Evolutionary conservation across 164 flowering plant genomes (phyloP).

Genomic region (Amborella trichopoda): DNA sequence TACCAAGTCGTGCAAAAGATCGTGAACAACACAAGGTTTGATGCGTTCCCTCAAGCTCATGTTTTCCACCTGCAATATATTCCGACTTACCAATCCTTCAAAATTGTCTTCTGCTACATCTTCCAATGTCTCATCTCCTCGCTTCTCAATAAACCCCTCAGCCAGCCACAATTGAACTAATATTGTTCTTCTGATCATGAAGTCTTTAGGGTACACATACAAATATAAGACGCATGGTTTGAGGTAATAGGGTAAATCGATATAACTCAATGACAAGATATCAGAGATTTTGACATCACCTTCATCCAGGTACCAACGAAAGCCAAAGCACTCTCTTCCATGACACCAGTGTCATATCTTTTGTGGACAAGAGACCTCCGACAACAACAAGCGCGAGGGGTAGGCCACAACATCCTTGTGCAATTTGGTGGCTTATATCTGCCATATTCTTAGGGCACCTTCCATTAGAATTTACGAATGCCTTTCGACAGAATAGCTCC

Average conservation of each 20-base stretch:
- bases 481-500: constrained; percentile 2
- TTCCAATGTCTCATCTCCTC: neutral
- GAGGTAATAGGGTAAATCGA: neutral
- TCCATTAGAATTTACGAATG: no score
- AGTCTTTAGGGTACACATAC: neutral
- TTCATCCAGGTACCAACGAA: neutral
- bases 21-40: neutral
- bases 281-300: neutral
- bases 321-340: neutral
- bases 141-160: neutral
- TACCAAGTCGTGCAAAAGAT: neutral
- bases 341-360: neutral
- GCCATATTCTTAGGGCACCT: no score
- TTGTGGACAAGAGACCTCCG: constrained; percentile 4
- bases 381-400: constrained; percentile 1
- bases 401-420: neutral
- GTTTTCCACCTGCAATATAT: constrained; percentile 1
- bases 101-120: no score
- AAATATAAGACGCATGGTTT: constrained; percentile 2
- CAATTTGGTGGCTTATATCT: no score
- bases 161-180: constrained; percentile 3
- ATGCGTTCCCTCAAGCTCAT: neutral
- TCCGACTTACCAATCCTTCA: neutral
- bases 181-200: neutral
- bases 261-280: neutral